Evolutionary conservation across 179 eudicot species (phyloP), one percentile per base, ranked within the genome.

Genomic region (Heliamphora pulchella): DNA sequence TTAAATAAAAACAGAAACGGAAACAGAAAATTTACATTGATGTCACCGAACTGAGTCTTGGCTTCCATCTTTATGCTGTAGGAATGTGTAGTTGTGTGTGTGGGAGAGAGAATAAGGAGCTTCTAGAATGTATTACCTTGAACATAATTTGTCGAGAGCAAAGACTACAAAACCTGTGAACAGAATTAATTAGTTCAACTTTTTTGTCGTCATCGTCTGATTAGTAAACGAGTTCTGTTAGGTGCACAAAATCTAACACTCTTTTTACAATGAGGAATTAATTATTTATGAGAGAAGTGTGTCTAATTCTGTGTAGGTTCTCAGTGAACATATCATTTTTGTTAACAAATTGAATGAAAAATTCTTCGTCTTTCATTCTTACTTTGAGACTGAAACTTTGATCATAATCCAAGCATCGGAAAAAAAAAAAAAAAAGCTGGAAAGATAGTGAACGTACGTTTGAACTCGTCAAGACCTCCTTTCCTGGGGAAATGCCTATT

Each of bases 81-180:
- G 53, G 47, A 74, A 17, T 70, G 47, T 66, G n/a, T 17, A 5
- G 22, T 79, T 22, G 22, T 5, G 65, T 4, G 68, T 13, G 77
- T 74, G 18, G 3, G 65, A 39, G 31, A 7, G 11, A 31, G 64
- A 10, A 8, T 8, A 70, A 67, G 1, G 10, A 0, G 58, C 58
- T 54, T 54, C 0, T 54, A 2, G 2, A 14, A 10, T 1, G 58
- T 82, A 3, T 51, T 87, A 93, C 98, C 96, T 91, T 81, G 90
- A 47, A 84, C 88, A 84, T 81, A 93, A 67, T 82, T 87, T 92
- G 81, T 94, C 98, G 77, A 94, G 85, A 22, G 81, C 81, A 83
- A 89, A 92, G 80, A 92, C 98, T 58, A 86, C 85, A 68, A 79
- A 89, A 75, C 96, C 98, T 94, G 91, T 47, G 79, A 74, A 57